Evolutionary conservation across 768 basidiomycete genomes (phyloP), one percentile per base, ranked within the genome.

Genomic region (Paxillus rubicundulus): DNA sequence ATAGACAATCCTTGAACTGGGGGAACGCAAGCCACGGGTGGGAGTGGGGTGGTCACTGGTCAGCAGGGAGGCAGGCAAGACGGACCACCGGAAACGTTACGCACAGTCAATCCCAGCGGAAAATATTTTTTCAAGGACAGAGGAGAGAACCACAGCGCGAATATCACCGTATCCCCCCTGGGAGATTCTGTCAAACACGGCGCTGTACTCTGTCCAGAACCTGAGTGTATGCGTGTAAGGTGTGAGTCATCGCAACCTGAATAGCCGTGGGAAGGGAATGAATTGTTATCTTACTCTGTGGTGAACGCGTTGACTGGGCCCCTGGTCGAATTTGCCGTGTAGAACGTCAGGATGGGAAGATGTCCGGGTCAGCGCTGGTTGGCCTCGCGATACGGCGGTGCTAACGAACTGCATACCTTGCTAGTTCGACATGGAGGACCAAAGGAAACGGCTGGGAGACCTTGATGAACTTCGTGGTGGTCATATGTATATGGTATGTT

Each of bases 21-120:
- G 24, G n/a, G n/a, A 39, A 17, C 40, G 49, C 42, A 24, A 21
- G 24, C 34, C 2, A 33, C 6, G 10, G 18, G 18, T 17, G 20
- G 24, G 3, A 24, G 24, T 24, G 24, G 4, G 24, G 6, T 24
- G 6, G 24, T 24, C 24, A 24, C 24, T 2, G 4, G 24, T 24
- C 6, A 24, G 5, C 6, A 24, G 24, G 24, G 24, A 6, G 24
- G 24, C 6, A 24, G 24, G 24, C n/a, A 30, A 3, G 28, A 27
- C 13, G 16, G 12, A 16, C 24, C 13, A 18, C 18, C 21, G 20
- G 24, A 13, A 38, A 24, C 4, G 18, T 28, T 34, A 60, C 80
- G 56, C 57, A 90, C 92, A 64, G 65, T 96, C 93, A 6, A 96
- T 68, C 0, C 94, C 93, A 2, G 90, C 92, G 0, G 87, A 87